phyloP scores from a whole-genome alignment of 2,329 filamentous ascomycete genomes.

The Diaporthe sp. region DNA sequence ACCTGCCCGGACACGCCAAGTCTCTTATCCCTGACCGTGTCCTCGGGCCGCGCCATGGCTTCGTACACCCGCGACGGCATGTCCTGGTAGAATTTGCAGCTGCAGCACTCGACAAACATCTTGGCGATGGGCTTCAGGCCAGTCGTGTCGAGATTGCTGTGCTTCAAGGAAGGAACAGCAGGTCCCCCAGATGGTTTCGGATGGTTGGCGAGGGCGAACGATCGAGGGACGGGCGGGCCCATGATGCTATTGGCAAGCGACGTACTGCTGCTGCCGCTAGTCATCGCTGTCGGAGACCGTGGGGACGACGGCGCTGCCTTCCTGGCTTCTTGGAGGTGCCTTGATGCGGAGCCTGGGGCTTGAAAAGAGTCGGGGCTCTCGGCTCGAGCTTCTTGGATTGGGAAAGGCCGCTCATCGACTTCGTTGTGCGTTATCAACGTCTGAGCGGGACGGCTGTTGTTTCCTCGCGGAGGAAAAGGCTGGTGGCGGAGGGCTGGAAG shows the following conservation, averaged over 20 bases:
- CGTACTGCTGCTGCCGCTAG: conserved; percentile 31
- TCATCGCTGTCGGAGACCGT: conserved; percentile 42
- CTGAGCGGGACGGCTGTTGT: conserved; percentile 15
- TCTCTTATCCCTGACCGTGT: conserved; percentile 64
- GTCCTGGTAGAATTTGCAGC: conserved; percentile 75
- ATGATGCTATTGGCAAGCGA: conserved; percentile 34
- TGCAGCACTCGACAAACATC: conserved; percentile 76
- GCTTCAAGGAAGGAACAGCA: conserved; percentile 14
- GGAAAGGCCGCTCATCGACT: not conserved
- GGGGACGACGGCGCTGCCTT: conserved; percentile 49
- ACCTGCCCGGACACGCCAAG: conserved; percentile 69
- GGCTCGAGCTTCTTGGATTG: conserved; percentile 9
- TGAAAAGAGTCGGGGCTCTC: conserved; percentile 46
- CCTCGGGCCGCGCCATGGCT: conserved; percentile 73
- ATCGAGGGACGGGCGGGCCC: conserved; percentile 30
- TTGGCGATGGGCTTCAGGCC: conserved; percentile 65
- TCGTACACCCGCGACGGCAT: conserved; percentile 76
- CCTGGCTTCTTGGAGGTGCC: conserved; percentile 55
- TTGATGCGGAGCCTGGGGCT: conserved; percentile 47
- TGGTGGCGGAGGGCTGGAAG: conserved; percentile 18
- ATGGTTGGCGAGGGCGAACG: conserved; percentile 31
- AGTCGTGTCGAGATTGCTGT: conserved; percentile 40
- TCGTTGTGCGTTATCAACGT: conserved; percentile 20
- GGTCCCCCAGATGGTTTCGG: conserved; percentile 26
- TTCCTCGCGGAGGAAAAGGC: conserved; percentile 7